These are phyloP conservation scores for Diversispora epigaea DNA, from an alignment of 192 early-diverging fungal species.

Conservation along the genomic window DNA sequence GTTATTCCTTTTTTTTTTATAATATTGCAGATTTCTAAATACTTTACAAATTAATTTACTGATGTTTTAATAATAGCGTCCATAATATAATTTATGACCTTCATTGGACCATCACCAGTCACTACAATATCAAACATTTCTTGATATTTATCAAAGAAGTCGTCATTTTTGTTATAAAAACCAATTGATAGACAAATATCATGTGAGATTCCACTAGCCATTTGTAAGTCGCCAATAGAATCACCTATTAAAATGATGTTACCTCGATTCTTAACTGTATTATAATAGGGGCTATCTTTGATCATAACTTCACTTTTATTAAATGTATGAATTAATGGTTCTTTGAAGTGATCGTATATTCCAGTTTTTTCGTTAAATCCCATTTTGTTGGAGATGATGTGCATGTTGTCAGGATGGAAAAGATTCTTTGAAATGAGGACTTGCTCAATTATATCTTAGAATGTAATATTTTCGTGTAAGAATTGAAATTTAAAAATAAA, in stretches of 20 bases:
- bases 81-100: background rate
- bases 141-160: slow-evolving; percentile 50
- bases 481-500: background rate
- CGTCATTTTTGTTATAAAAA: slow-evolving; percentile 61
- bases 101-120: slow-evolving; percentile 44
- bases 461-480: background rate
- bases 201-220: slow-evolving; percentile 60
- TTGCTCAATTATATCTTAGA: slow-evolving; percentile 61
- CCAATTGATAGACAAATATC: slow-evolving; percentile 64
- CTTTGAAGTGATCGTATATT: slow-evolving; percentile 57
- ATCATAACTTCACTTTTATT: slow-evolving; percentile 69
- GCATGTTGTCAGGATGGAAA: slow-evolving; percentile 48
- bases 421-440: slow-evolving; percentile 45
- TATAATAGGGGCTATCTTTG: slow-evolving; percentile 45
- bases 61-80: too few relatives aligned
- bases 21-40: too few relatives aligned
- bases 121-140: slow-evolving; percentile 68
- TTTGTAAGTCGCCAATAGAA: slow-evolving; percentile 68
- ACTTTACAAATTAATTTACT: too few relatives aligned
- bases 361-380: slow-evolving; percentile 51
- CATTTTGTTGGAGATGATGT: slow-evolving; percentile 73
- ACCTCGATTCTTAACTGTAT: slow-evolving; percentile 42
- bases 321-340: slow-evolving; percentile 67
- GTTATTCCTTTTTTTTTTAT: too few relatives aligned
- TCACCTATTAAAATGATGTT: slow-evolving; percentile 76